Evolutionary conservation across 805 yeast species (phyloP).

Genomic region (Brettanomyces naardenensis): DNA sequence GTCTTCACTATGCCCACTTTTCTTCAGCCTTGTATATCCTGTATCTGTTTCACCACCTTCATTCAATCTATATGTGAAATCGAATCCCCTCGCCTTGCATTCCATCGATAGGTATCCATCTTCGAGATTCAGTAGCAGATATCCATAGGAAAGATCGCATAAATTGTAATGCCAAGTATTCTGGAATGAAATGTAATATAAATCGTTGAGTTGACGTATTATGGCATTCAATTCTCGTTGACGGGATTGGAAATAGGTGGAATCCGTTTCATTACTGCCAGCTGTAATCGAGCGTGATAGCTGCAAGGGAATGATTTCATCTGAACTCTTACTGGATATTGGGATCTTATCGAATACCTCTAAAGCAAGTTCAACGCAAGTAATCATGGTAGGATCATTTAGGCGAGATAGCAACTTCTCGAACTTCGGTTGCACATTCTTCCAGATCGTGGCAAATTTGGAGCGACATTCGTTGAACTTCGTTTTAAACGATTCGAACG

Average conservation of each 20-base stretch:
- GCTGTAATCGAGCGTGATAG: slow-evolving; percentile 20
- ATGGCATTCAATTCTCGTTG: slow-evolving; percentile 33
- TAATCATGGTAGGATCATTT: slow-evolving; percentile 34
- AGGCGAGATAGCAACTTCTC: slow-evolving; percentile 31
- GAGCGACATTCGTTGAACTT: slow-evolving; percentile 55
- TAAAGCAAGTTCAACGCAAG: slow-evolving; percentile 46
- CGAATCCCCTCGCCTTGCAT: slow-evolving; percentile 52
- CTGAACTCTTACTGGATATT: slow-evolving; percentile 30
- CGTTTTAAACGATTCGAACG: slow-evolving; percentile 53
- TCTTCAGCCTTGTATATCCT: background rate
- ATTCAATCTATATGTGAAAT: slow-evolving; percentile 40
- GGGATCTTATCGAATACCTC: slow-evolving; percentile 59
- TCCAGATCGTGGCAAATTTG: slow-evolving; percentile 59
- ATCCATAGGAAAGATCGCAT: slow-evolving; percentile 51
- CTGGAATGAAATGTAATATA: slow-evolving; percentile 56
- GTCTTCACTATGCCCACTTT: too few relatives aligned
- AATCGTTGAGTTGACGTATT: slow-evolving; percentile 46
- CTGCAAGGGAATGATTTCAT: slow-evolving; percentile 25
- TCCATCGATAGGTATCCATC: slow-evolving; percentile 46
- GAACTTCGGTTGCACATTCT: slow-evolving; percentile 46
- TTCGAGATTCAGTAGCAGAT: slow-evolving; percentile 33
- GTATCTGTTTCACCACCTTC: slow-evolving; percentile 1
- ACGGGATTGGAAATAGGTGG: slow-evolving; percentile 31
- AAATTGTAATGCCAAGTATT: slow-evolving; percentile 74
- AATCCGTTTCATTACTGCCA: slow-evolving; percentile 32